Evolutionary conservation across 495 filamentous ascomycete genomes (phyloP).

Genomic region (Aspergillus biplanus): DNA sequence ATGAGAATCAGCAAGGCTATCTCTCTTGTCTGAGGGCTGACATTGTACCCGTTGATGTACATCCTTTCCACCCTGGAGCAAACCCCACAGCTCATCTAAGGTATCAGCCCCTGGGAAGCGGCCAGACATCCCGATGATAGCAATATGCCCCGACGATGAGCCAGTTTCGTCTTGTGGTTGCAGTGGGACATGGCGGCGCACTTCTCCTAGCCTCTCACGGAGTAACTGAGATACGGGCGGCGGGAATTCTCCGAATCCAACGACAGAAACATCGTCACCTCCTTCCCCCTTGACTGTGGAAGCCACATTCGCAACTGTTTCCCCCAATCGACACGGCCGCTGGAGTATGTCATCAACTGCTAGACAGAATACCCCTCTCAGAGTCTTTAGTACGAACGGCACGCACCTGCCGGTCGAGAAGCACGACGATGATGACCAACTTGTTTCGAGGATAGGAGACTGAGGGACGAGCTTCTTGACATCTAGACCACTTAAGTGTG

Average conservation of each 20-base stretch:
- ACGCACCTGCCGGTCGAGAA: not conserved
- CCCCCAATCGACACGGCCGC: not conserved
- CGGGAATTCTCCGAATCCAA: not conserved
- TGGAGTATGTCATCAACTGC: not conserved
- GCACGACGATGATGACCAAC: not conserved
- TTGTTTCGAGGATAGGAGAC: not conserved
- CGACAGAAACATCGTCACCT: not conserved
- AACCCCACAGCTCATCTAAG: slow-evolving; percentile 13
- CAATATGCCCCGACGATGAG: not conserved
- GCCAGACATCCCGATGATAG: slow-evolving; percentile 12
- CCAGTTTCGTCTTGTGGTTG: not conserved
- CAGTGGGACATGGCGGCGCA: not conserved
- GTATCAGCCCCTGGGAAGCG: slow-evolving; percentile 12
- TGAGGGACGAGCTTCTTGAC: not conserved
- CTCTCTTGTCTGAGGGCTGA: not conserved
- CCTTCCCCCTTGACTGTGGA: not conserved
- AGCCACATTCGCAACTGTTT: not conserved
- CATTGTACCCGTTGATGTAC: slow-evolving; percentile 8
- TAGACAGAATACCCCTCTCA: not conserved
- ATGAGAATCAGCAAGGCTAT: not conserved
- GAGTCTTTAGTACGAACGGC: not conserved
- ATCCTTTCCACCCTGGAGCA: slow-evolving; percentile 6
- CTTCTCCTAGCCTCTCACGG: not conserved
- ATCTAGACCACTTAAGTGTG: not conserved
- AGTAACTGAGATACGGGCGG: not conserved